Conservation (phyloP, 1,139 yeast species). For the Komagataea norvegica region DNA sequence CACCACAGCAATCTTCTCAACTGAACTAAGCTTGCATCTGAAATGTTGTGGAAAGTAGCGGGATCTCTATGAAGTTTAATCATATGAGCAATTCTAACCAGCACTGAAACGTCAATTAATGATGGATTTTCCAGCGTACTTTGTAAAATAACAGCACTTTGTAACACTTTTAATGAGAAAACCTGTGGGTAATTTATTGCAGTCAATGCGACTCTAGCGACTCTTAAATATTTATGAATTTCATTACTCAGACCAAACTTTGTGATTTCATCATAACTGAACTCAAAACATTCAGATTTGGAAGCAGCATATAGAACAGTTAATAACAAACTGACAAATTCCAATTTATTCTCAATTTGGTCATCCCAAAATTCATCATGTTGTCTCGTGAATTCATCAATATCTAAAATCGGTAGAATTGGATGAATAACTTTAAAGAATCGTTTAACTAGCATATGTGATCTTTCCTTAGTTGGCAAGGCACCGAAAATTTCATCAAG, state of each 20-base stretch:
- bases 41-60: slow-evolving; percentile 42
- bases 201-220: slow-evolving; percentile 45
- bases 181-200: slow-evolving; percentile 52
- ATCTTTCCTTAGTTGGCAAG: slow-evolving; percentile 40
- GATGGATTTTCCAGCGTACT: slow-evolving; percentile 56
- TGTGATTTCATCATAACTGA: slow-evolving; percentile 28
- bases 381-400: slow-evolving; percentile 38
- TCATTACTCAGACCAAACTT: slow-evolving; percentile 41
- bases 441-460: slow-evolving; percentile 44
- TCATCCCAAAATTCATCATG: slow-evolving; percentile 49
- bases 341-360: slow-evolving; percentile 28
- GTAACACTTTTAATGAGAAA: slow-evolving; percentile 41
- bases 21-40: slow-evolving; percentile 45
- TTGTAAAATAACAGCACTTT: slow-evolving; percentile 49
- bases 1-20: slow-evolving; percentile 58
- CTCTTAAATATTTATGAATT: slow-evolving; percentile 43
- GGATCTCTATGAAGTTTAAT: slow-evolving; percentile 59
- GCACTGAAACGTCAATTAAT: slow-evolving; percentile 28
- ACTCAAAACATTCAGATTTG: slow-evolving; percentile 52
- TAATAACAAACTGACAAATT: slow-evolving; percentile 44
- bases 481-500: slow-evolving; percentile 25
- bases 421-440: slow-evolving; percentile 51
- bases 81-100: slow-evolving; percentile 49
- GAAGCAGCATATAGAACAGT: slow-evolving; percentile 52
- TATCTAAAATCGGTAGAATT: slow-evolving; percentile 44